Evolutionary conservation across 208 protist species (phyloP).

Genomic region (Leishmania aethiopica): DNA sequence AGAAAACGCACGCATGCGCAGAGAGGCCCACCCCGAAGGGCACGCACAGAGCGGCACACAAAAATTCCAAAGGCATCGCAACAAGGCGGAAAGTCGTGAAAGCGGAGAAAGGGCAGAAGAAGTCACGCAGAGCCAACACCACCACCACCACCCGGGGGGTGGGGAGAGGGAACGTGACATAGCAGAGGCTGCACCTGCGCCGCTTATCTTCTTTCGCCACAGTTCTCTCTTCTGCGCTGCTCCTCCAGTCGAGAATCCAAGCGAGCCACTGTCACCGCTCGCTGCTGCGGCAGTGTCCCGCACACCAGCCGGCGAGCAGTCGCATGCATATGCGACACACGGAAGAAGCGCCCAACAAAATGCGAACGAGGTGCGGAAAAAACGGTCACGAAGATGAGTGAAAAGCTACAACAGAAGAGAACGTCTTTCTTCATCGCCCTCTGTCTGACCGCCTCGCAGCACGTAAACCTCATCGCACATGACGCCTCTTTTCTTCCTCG

Average conservation of each 20-base stretch:
- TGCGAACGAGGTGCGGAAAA: conserved; percentile 3
- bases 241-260: not conserved
- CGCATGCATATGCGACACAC: not conserved
- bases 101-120: not conserved
- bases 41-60: not conserved
- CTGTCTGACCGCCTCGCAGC: not conserved
- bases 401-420: not conserved
- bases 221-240: not conserved
- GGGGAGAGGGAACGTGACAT: not conserved
- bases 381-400: not conserved
- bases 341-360: conserved; percentile 6
- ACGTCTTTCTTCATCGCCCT: not conserved
- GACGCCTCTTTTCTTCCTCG: not conserved
- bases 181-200: not conserved
- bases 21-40: not conserved
- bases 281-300: not conserved
- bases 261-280: not conserved
- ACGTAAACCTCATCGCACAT: not conserved
- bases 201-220: not conserved
- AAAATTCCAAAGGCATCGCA: not conserved
- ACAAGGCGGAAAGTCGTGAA: not conserved
- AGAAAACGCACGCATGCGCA: not conserved
- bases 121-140: not conserved
- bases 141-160: too few relatives aligned
- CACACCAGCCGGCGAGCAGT: not conserved